A percentile compares a stretch with the other conserved stretches of the same genome.
phyloP scores from a whole-genome alignment of 2,329 filamentous ascomycete genomes.

The Decorospora gaudefroyi region DNA sequence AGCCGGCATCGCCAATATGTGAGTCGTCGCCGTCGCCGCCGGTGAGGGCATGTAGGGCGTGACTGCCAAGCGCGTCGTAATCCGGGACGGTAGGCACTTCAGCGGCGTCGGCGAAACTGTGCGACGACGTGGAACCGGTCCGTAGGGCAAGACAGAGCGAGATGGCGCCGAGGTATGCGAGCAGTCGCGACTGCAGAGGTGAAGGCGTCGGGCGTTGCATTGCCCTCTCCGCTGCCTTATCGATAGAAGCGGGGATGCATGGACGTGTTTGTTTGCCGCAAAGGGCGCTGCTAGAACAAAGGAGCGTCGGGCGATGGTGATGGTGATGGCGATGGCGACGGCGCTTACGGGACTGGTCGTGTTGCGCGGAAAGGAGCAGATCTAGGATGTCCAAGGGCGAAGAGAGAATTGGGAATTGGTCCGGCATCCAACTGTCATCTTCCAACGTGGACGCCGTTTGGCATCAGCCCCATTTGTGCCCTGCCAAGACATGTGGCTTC shows the following conservation, averaged over 20 bases:
- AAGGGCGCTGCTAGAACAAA: conserved; percentile 14
- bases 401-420: conserved; percentile 1
- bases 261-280: conserved; percentile 19
- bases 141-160: conserved; percentile 65
- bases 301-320: background rate
- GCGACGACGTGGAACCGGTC: conserved; percentile 62
- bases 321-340: background rate
- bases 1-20: conserved; percentile 28
- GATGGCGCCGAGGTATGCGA: conserved; percentile 66
- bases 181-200: conserved; percentile 72
- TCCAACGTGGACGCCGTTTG: too few relatives aligned
- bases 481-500: conserved; percentile 7
- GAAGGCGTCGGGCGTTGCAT: conserved; percentile 61
- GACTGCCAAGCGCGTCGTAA: conserved; percentile 18
- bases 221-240: conserved; percentile 34
- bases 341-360: too few relatives aligned
- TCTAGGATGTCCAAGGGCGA: background rate
- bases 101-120: conserved; percentile 62
- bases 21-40: conserved; percentile 56
- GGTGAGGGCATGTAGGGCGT: conserved; percentile 19
- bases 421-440: conserved; percentile 5
- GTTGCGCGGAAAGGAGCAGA: background rate
- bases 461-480: too few relatives aligned
- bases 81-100: conserved; percentile 51
- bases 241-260: conserved; percentile 25